Percentiles rank a stretch among this genome's conserved stretches.
Evolutionary conservation across 495 filamentous ascomycete species (phyloP).

Genomic region (Trypethelium eluteriae): DNA sequence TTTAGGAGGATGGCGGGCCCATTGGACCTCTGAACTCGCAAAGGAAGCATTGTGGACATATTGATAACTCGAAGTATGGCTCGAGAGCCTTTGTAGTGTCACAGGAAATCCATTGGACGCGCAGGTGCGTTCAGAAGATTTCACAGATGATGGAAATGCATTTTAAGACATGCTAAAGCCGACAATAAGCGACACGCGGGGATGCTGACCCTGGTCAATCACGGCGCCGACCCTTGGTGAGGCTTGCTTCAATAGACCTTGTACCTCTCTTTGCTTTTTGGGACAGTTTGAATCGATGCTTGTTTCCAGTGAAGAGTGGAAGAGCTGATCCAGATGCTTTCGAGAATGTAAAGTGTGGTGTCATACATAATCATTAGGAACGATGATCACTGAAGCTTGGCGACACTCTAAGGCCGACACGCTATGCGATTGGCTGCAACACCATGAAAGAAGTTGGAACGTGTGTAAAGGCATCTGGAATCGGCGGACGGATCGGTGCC

Average conservation of each 20-base stretch:
- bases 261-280: neutral
- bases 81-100: constrained; percentile 5
- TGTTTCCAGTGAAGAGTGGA: too few relatives aligned
- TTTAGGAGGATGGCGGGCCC: neutral
- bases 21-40: neutral
- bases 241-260: neutral
- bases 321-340: too few relatives aligned
- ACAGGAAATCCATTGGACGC: neutral
- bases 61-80: constrained; percentile 1
- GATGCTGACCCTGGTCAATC: neutral
- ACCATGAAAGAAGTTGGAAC: neutral
- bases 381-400: neutral
- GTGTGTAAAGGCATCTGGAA: neutral
- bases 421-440: neutral
- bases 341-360: too few relatives aligned
- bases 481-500: neutral
- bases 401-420: neutral
- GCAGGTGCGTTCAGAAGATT: neutral
- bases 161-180: constrained; percentile 10
- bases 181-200: constrained; percentile 9
- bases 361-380: neutral
- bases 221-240: too few relatives aligned
- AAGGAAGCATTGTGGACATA: neutral
- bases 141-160: neutral
- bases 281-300: too few relatives aligned